Evolutionary conservation across 306 rosid genomes (phyloP).

Genomic region (Argentina anserina): DNA sequence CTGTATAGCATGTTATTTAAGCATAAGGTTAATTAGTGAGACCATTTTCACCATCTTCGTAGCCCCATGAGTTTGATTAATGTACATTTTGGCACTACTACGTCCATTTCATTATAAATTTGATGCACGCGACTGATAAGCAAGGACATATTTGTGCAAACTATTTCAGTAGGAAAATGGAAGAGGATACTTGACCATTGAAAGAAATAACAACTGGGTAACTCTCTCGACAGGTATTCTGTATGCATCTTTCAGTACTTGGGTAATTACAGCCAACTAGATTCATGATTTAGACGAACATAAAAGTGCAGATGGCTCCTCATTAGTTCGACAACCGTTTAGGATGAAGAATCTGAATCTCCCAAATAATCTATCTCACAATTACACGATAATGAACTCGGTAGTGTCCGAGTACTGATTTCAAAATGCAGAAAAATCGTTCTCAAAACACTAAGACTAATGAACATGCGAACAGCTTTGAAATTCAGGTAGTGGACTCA

Average conservation of each 20-base stretch:
- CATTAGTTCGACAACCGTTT: too few species aligned
- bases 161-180: neutral
- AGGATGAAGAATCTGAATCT: too few species aligned
- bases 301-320: neutral
- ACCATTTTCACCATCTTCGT: neutral
- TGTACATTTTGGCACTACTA: too few species aligned
- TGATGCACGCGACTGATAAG: neutral
- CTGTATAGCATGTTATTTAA: neutral
- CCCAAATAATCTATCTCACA: too few species aligned
- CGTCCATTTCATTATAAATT: neutral
- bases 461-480: neutral
- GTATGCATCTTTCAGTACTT: neutral
- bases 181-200: neutral
- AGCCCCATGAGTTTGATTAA: too few species aligned
- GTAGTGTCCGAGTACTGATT: neutral
- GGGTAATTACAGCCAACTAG: neutral
- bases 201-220: neutral
- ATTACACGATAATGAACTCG: too few species aligned
- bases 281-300: neutral
- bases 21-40: neutral
- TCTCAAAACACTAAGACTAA: neutral
- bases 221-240: neutral
- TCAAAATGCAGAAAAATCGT: neutral
- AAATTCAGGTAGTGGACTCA: conserved; percentile 8
- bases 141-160: neutral